Conservation (phyloP, 1,284 basidiomycete species). For the Crucibulum parvulum region DNA sequence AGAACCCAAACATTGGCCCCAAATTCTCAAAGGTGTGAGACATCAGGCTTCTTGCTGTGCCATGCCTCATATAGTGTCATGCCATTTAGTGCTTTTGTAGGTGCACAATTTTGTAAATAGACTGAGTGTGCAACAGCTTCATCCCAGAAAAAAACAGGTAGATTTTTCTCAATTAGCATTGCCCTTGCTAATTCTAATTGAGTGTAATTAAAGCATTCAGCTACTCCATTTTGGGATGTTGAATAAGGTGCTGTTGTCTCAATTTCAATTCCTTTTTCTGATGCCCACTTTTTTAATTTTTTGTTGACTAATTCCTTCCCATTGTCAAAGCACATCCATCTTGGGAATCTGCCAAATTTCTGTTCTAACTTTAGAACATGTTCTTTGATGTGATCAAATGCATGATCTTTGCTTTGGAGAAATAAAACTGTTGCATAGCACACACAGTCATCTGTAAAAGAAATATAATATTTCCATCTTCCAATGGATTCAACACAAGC, state of each 20-base stretch:
- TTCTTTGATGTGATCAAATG: conserved; percentile 11
- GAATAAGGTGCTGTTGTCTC: conserved; percentile 41
- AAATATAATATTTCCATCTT: conserved; percentile 18
- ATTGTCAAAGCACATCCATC: conserved; percentile 18
- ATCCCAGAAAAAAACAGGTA: conserved; percentile 44
- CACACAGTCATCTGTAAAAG: conserved; percentile 22
- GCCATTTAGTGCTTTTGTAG: conserved; percentile 16
- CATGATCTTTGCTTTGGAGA: conserved; percentile 17
- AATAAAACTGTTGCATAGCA: conserved; percentile 8
- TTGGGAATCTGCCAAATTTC: conserved; percentile 12
- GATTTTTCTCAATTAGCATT: conserved; percentile 31
- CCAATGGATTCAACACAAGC: conserved; percentile 8
- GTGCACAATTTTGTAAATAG: conserved; percentile 32
- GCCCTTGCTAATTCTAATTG: conserved; percentile 26
- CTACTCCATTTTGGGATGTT: conserved; percentile 43
- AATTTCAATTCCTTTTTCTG: conserved; percentile 20
- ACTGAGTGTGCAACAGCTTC: conserved; percentile 40
- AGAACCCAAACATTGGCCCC: conserved; percentile 36
- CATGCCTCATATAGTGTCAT: conserved; percentile 30
- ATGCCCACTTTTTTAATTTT: conserved; percentile 5
- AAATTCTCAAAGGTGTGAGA: conserved; percentile 36
- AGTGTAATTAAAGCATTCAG: conserved; percentile 44
- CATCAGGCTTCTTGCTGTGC: conserved; percentile 24
- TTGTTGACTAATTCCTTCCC: conserved; percentile 21
- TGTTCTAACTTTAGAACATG: conserved; percentile 8